Base-by-base conservation (phyloP, 257 asterid species). In the Solanum habrochaites region DNA sequence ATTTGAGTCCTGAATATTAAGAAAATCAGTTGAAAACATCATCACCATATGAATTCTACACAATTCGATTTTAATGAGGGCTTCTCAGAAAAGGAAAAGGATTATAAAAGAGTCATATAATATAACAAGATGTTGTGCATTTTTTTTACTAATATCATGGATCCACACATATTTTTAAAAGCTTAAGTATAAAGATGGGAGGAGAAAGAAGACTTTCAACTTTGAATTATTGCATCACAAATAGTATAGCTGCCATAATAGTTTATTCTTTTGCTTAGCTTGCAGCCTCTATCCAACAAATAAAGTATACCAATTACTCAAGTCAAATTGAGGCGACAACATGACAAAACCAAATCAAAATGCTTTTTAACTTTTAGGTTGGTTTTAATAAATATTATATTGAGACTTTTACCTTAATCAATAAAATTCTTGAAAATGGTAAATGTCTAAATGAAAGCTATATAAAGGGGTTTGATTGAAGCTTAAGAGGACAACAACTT, bases 331-430 rank as follows among this genome's bases (percentile, higher is more conserved):
- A 47, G 67, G 43, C 2, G 29, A 80, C 83, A 45, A 45, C 11
- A 47, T 80, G 85, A 27, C 42, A 80, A 80, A 80, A 80, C 42
- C 85, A 47, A 16, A 47, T 80, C 27, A 80, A 47, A 80, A 47
- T 29, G 18, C 18, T 4, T 20, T 80, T 80, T 45, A 16, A 47
- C 85, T 80, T 45, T 47, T 52, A 6, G 42, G 42, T 47, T 5
- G 67, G 7, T 47, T 77, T 43, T 16, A 80, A 78, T 16, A 80
- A 78, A 27, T 42, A 42, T 12, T 75, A 2, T 42, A 74, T 6
- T 43, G 64, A 77, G 9, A 15, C 15, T 43, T 77, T 77, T 77
- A 42, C 37, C 83, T 14, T 77, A 21, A 13, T 8, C 11, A 15
- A 45, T 16, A 18, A 45, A 18, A 78, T 42, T 75, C 37, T 40